These are phyloP conservation scores for Testicularia cyperi DNA, from an alignment of 1,284 basidiomycete genomes.

Conservation along the genomic window DNA sequence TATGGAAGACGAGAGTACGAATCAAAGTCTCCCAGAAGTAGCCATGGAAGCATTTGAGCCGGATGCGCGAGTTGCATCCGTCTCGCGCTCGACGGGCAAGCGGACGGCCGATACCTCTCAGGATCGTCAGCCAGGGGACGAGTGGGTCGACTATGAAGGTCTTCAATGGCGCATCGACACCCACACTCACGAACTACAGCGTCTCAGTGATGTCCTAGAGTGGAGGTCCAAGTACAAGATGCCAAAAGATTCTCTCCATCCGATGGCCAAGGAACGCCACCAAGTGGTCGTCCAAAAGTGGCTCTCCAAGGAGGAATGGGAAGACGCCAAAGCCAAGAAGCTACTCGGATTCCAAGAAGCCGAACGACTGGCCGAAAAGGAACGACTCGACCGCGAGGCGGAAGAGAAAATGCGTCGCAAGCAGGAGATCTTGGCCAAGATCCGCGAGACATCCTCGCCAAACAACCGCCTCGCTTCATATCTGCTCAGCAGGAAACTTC, in stretches of 20 bases:
- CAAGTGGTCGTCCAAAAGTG: conserved; percentile 44
- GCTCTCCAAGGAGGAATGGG: conserved; percentile 49
- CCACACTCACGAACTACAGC: conserved; percentile 35
- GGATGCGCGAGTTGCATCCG: neutral
- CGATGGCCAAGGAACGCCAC: conserved; percentile 44
- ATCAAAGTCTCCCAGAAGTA: conserved; percentile 17
- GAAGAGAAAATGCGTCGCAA: conserved; percentile 28
- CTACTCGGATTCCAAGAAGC: conserved; percentile 44
- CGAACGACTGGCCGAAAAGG: conserved; percentile 28
- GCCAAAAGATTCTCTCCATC: conserved; percentile 51
- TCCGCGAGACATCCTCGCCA: conserved; percentile 26
- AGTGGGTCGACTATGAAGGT: conserved; percentile 52
- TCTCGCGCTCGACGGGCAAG: conserved; percentile 12
- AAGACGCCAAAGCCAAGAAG: conserved; percentile 46
- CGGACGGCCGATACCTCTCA: conserved; percentile 40
- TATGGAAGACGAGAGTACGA: too few species aligned
- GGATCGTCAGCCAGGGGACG: conserved; percentile 49
- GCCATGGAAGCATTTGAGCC: conserved; percentile 29
- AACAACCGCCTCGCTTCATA: conserved; percentile 30
- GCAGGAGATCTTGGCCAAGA: conserved; percentile 35
- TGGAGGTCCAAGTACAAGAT: conserved; percentile 51
- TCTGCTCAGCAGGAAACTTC: conserved; percentile 6
- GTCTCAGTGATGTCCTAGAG: conserved; percentile 39
- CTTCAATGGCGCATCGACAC: conserved; percentile 50
- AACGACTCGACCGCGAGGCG: conserved; percentile 22